Evolutionary conservation across 2,329 filamentous ascomycete genomes (phyloP).

Genomic region (Mariannaea sp.): DNA sequence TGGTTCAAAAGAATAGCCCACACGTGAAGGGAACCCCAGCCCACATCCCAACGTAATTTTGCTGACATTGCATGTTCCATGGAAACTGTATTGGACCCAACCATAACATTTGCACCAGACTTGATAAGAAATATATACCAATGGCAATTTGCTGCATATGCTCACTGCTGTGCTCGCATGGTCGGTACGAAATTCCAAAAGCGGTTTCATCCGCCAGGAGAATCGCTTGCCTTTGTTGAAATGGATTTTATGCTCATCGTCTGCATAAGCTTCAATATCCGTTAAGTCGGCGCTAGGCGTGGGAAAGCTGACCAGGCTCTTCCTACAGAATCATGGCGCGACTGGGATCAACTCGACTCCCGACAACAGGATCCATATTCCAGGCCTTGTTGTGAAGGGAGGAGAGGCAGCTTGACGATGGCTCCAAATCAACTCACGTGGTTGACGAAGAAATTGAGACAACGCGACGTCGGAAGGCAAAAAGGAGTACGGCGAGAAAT

Average conservation of each 20-base stretch:
- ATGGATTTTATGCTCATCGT: slow-evolving; percentile 28
- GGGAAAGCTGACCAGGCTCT: slow-evolving; percentile 59
- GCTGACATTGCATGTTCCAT: background rate
- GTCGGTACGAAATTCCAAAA: slow-evolving; percentile 27
- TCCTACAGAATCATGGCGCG: slow-evolving; percentile 51
- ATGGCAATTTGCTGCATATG: slow-evolving; percentile 37
- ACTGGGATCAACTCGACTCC: slow-evolving; percentile 66
- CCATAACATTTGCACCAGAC: slow-evolving; percentile 7
- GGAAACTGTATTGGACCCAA: slow-evolving; percentile 1
- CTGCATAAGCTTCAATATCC: slow-evolving; percentile 34
- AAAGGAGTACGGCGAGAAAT: slow-evolving; percentile 47
- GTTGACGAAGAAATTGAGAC: slow-evolving; percentile 26
- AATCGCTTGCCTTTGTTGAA: slow-evolving; percentile 28
- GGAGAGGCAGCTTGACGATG: slow-evolving; percentile 40
- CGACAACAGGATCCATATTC: slow-evolving; percentile 41
- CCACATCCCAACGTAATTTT: slow-evolving; percentile 5
- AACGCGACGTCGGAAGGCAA: slow-evolving; percentile 39
- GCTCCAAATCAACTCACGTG: slow-evolving; percentile 30
- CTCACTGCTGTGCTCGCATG: slow-evolving; percentile 60
- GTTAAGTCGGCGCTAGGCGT: slow-evolving; percentile 34
- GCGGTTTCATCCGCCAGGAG: slow-evolving; percentile 37
- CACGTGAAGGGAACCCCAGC: slow-evolving; percentile 13
- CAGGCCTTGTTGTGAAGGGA: slow-evolving; percentile 39
- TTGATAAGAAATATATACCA: slow-evolving; percentile 11
- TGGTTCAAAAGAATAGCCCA: slow-evolving; percentile 17